Conservation (phyloP, 495 filamentous ascomycete species). For the Aspergillus cristatus region DNA sequence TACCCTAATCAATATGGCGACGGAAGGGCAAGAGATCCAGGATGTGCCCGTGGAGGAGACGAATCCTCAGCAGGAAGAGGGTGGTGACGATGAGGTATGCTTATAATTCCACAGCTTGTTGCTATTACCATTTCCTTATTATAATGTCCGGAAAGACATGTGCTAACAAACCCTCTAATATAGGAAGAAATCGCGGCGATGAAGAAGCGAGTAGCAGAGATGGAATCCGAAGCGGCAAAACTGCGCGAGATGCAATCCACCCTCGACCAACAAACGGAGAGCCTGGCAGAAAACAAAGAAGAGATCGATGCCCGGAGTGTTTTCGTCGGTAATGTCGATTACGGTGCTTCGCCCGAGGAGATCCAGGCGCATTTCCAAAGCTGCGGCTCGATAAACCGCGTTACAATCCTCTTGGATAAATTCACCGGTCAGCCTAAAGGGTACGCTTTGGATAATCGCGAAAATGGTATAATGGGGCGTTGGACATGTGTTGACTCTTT, state of each 20-base stretch:
- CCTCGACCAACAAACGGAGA: conserved; percentile 74
- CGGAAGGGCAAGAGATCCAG: conserved; percentile 31
- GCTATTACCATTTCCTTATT: too few relatives aligned
- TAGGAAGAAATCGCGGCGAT: conserved; percentile 95
- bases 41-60: conserved; percentile 30
- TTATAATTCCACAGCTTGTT: not conserved
- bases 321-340: conserved; percentile 98
- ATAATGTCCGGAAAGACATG: not conserved
- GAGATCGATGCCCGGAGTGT: conserved; percentile 93
- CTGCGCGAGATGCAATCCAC: conserved; percentile 92
- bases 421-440: conserved; percentile 98
- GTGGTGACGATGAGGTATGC: conserved; percentile 37
- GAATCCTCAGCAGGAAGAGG: conserved; percentile 16
- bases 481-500: conserved; percentile 35
- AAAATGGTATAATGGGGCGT: too few relatives aligned
- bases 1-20: conserved; percentile 22
- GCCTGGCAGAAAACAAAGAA: conserved; percentile 84
- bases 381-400: conserved; percentile 94
- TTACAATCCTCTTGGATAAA: conserved; percentile 96
- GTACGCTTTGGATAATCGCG: too few relatives aligned
- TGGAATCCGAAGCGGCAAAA: conserved; percentile 96
- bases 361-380: conserved; percentile 98
- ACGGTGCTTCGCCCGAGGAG: conserved; percentile 94
- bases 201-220: conserved; percentile 96
- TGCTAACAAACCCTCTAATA: conserved; percentile 8